phyloP scores from a whole-genome alignment of 2,329 filamentous ascomycete species.

The Pseudogymnoascus sp. region DNA sequence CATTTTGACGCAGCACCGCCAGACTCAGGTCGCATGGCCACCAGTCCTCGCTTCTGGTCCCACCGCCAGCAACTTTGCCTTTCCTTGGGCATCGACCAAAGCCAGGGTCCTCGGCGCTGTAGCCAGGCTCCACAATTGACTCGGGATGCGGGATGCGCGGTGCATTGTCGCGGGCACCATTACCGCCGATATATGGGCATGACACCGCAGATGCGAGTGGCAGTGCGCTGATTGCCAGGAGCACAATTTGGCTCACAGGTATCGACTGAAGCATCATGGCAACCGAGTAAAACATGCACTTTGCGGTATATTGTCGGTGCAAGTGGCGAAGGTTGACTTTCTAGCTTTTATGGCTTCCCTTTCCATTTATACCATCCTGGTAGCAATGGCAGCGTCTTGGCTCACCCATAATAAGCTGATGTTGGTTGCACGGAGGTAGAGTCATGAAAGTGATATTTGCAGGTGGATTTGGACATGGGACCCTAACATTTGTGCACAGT shows the following conservation, averaged over 20 bases:
- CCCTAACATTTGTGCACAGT: not conserved
- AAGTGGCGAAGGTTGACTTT: not conserved
- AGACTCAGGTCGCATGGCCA: conserved; percentile 50
- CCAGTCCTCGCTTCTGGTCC: conserved; percentile 49
- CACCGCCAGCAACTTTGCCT: conserved; percentile 34
- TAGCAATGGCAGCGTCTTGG: not conserved
- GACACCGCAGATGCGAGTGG: not conserved
- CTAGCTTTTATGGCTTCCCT: not conserved
- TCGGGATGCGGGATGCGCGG: not conserved
- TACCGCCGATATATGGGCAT: not conserved
- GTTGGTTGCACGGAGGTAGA: not conserved
- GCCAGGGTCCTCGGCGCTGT: not conserved
- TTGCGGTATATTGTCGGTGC: not conserved
- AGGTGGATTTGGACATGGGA: not conserved
- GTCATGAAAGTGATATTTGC: not conserved
- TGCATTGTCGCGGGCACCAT: not conserved
- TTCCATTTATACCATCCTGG: not conserved
- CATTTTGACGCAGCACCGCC: conserved; percentile 53
- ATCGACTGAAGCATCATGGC: not conserved
- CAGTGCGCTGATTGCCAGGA: not conserved
- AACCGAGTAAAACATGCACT: not conserved
- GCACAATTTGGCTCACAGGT: not conserved
- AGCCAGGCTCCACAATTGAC: conserved; percentile 2
- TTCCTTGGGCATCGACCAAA: conserved; percentile 21
- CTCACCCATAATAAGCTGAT: not conserved